A percentile compares a stretch with the other conserved stretches of the same genome.
phyloP scores from a whole-genome alignment of 1,139 yeast genomes.

The Zygoascus sp. region DNA sequence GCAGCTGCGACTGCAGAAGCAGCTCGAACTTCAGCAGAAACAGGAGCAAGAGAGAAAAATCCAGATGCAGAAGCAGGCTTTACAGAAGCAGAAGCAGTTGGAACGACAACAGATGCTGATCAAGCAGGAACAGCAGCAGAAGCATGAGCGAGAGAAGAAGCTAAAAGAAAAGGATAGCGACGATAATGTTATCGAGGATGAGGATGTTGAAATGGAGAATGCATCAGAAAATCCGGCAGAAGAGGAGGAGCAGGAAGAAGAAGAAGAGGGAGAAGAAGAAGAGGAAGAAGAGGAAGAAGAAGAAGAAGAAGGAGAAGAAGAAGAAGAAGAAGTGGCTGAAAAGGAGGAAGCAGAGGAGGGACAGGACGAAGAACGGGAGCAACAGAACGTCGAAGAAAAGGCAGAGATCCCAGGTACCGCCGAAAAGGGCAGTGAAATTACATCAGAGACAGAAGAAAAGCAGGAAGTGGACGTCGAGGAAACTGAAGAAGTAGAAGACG shows the following conservation, averaged over 20 bases:
- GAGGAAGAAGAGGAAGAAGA: conserved; percentile 6
- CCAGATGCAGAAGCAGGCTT: conserved; percentile 23
- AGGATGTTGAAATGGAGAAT: conserved; percentile 12
- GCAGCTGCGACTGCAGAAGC: conserved; percentile 23
- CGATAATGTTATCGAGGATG: background rate
- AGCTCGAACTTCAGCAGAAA: conserved; percentile 25
- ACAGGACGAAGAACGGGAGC: background rate
- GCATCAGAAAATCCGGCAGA: conserved; percentile 1
- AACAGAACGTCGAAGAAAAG: conserved; percentile 8
- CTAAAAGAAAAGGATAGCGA: conserved; percentile 15
- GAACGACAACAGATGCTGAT: conserved; percentile 21
- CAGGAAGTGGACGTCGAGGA: conserved; percentile 15
- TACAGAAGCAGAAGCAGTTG: conserved; percentile 21
- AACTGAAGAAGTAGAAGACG: conserved; percentile 13
- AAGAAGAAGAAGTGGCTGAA: conserved; percentile 15
- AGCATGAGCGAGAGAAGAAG: conserved; percentile 15
- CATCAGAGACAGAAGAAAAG: conserved; percentile 10
- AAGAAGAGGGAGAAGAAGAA: conserved; percentile 29
- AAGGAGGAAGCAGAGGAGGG: background rate
- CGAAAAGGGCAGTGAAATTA: conserved; percentile 27
- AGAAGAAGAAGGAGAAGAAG: conserved; percentile 26
- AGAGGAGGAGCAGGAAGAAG: conserved; percentile 10
- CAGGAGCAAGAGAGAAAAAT: conserved; percentile 24
- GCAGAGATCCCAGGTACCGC: conserved; percentile 12
- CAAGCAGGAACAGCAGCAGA: conserved; percentile 21